Evolutionary conservation across 2,329 filamentous ascomycete species (phyloP), one percentile per base, ranked within the genome.

Genomic region (Aspergillus neoniger): DNA sequence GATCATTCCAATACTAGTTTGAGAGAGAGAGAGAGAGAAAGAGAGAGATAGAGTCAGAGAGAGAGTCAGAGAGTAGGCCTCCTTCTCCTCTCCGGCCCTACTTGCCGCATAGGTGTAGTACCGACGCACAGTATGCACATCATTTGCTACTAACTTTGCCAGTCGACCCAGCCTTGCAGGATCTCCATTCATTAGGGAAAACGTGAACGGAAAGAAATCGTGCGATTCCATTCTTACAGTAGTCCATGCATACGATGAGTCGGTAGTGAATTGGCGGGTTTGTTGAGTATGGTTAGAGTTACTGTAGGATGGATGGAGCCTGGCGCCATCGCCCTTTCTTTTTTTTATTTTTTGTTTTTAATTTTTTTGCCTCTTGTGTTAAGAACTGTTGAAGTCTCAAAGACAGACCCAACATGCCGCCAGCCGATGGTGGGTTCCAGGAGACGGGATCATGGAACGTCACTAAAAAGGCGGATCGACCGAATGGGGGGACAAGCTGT

Each of bases 371-470:
- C 12, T 14, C 32, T 14, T 30, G 28, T 30, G 12, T 36, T 36
- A 12, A 14, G 12, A 36, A 36, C 41, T 14, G n/a, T 5, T 47
- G 9, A 21, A 30, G n/a, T 36, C 14, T 39, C 10, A 30, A 52
- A 21, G 43, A 53, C 36, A 36, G 52, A 47, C 28, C 52, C 15
- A 56, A 47, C 44, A 61, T 59, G 62, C 49, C 38, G 44, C 41
- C 59, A 65, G 25, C 58, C 62, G 62, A 59, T 55, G 56, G 64
- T 38, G 50, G 51, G 59, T 63, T 60, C 64, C 64, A 66, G 52
- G 59, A 53, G 63, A 63, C 61, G 59, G 65, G 64, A 67, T 63
- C 57, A 55, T 52, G 63, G 44, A 61, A 63, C 55, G 54, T 54
- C 63, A 59, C 52, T 57, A 48, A 58, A 59, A 43, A 55, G 51